Base-by-base conservation (phyloP, 768 basidiomycete species). In the Paxillus involutus region DNA sequence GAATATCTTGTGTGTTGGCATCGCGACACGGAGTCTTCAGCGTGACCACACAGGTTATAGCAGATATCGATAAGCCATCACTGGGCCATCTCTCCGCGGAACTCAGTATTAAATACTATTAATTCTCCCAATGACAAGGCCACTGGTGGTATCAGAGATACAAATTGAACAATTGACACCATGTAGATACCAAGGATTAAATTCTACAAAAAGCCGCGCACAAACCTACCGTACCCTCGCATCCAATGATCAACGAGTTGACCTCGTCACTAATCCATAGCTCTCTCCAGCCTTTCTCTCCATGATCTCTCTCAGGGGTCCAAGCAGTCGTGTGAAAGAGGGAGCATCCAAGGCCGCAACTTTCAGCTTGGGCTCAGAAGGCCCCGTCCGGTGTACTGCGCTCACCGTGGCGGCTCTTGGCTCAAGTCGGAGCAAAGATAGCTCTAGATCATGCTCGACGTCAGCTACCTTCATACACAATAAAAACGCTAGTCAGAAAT, bases 361-460 rank as follows among this genome's bases (percentile, higher is more conserved):
- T 69, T 95, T 92, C 41, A 99, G 82, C 68, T 88, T 91, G 11
- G 79, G 80, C 56, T 69, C 66, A 24, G 77, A 71, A 33, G 73
- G 69, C 40, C 82, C 78, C 0, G 64, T 57, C 43, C 72, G 66
- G 46, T 74, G 69, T 14, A 87, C 71, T 4, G 94, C 94, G 59
- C 92, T 92, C 53, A 99, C 94, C 13, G 95, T 98, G n/a, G 96
- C 96, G 2, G 95, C 95, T 44, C 96, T 89, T 14, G 94, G 94
- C 40, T 88, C 90, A 12, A 88, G 80, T 55, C 89, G 88, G 52
- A 99, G 80, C 21, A 99, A 77, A 7, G 96, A 94, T 11, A 99
- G 77, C 71, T 99, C 96, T 98, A 72, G 37, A 48, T 36, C 55
- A 49, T 8, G 52, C 11, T 7, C 40, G 16, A 19, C 40, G 21